Percentiles rank a stretch among this genome's conserved stretches.
Evolutionary conservation across 2,329 filamentous ascomycete genomes (phyloP).

Genomic region (Epichloe aotearoae): DNA sequence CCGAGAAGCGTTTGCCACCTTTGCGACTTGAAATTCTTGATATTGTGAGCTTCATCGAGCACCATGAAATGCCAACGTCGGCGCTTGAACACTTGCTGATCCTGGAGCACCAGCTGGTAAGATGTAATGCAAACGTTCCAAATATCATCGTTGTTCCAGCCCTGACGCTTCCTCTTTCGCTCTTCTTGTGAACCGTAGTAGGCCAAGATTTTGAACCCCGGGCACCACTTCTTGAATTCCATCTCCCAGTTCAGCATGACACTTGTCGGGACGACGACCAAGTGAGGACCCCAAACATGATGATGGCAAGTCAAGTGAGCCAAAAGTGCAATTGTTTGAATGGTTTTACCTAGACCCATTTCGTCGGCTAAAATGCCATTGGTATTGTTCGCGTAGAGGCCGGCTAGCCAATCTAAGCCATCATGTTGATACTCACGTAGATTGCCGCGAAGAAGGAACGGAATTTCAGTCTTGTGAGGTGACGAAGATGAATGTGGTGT

Average conservation of each 20-base stretch:
- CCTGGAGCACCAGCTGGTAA: slow-evolving; percentile 89
- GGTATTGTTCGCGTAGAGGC: slow-evolving; percentile 79
- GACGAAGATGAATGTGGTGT: slow-evolving; percentile 18
- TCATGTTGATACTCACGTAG: slow-evolving; percentile 93
- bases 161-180: slow-evolving; percentile 75
- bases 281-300: slow-evolving; percentile 87
- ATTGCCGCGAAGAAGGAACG: slow-evolving; percentile 73
- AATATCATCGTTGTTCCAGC: slow-evolving; percentile 84
- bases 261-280: slow-evolving; percentile 92
- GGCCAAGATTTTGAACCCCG: slow-evolving; percentile 92
- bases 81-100: slow-evolving; percentile 85
- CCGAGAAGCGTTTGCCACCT: slow-evolving; percentile 91
- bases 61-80: slow-evolving; percentile 97
- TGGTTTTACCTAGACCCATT: slow-evolving; percentile 97
- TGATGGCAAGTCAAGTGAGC: slow-evolving; percentile 86
- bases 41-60: slow-evolving; percentile 95
- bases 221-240: slow-evolving; percentile 99
- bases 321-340: slow-evolving; percentile 88
- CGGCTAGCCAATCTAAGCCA: slow-evolving; percentile 93
- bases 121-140: slow-evolving; percentile 99
- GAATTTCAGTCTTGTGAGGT: slow-evolving; percentile 54
- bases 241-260: slow-evolving; percentile 99
- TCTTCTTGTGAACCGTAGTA: slow-evolving; percentile 95
- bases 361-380: slow-evolving; percentile 96
- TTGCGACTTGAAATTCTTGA: slow-evolving; percentile 98